Evolutionary conservation across 768 basidiomycete species (phyloP).

Genomic region (Amanita exitialis): DNA sequence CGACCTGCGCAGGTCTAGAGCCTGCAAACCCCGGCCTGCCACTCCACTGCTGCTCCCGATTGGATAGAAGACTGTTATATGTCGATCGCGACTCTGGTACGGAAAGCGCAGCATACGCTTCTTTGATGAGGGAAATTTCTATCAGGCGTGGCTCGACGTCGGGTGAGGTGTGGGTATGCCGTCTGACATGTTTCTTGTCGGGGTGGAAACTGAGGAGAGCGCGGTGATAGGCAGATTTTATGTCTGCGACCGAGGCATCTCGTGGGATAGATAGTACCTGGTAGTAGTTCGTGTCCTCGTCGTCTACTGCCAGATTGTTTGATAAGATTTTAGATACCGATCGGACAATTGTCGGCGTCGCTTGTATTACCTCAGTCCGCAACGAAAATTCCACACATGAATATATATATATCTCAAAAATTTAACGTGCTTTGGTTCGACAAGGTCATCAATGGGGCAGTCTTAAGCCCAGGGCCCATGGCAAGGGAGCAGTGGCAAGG

Average conservation of each 20-base stretch:
- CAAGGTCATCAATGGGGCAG: not conserved
- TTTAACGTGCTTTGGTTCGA: constrained; percentile 13
- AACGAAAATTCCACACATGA: too few species aligned
- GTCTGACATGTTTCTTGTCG: constrained; percentile 18
- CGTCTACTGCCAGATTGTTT: constrained; percentile 1
- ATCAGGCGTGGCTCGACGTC: constrained; percentile 9
- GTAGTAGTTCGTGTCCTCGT: constrained; percentile 40
- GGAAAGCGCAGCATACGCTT: constrained; percentile 58
- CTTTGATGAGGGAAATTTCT: constrained; percentile 52
- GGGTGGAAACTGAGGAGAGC: constrained; percentile 59
- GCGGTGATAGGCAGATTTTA: constrained; percentile 64
- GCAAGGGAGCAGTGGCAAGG: too few species aligned
- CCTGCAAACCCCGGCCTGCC: constrained; percentile 10
- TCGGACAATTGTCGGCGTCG: too few species aligned
- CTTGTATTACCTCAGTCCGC: not conserved
- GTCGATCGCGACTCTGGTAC: constrained; percentile 32
- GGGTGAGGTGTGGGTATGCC: not conserved
- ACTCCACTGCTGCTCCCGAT: not conserved
- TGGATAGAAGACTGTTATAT: constrained; percentile 33
- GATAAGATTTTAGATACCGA: not conserved
- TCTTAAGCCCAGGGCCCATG: constrained; percentile 11
- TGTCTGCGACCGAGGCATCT: constrained; percentile 38
- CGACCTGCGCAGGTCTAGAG: constrained; percentile 65
- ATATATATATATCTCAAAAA: too few species aligned
- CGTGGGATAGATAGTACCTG: constrained; percentile 40